Percentiles rank a stretch among this genome's conserved stretches.
Conservation (phyloP, 1,139 yeast species). For the Yamadazyma blattariae region DNA sequence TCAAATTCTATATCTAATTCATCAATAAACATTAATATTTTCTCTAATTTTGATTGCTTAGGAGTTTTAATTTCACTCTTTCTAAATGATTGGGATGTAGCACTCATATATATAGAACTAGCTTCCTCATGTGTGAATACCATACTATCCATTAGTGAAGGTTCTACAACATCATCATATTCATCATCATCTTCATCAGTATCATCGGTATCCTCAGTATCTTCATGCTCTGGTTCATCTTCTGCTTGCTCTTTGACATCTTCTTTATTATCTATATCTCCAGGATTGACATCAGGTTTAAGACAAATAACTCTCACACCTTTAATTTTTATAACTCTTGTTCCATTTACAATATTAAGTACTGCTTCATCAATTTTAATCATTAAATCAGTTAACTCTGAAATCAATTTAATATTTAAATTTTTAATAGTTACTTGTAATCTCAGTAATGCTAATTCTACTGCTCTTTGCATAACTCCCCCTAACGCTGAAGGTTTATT, state of each 20-base stretch:
- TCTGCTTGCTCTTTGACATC: conserved; percentile 9
- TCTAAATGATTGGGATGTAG: conserved; percentile 48
- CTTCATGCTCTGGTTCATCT: conserved; percentile 10
- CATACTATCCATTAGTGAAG: conserved; percentile 56
- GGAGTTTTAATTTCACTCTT: conserved; percentile 9
- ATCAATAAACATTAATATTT: conserved; percentile 31
- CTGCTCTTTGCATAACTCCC: conserved; percentile 59
- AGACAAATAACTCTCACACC: conserved; percentile 38
- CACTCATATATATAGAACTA: conserved; percentile 80
- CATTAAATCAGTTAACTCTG: conserved; percentile 48
- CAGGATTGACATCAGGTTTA: conserved; percentile 37
- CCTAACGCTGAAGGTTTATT: conserved; percentile 40
- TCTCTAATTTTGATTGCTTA: conserved; percentile 7
- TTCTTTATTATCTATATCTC: conserved; percentile 16
- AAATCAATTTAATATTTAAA: conserved; percentile 45
- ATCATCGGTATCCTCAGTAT: conserved; percentile 10
- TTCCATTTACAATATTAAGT: conserved; percentile 46
- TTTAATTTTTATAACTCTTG: conserved; percentile 36
- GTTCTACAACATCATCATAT: conserved; percentile 22
- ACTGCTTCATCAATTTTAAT: conserved; percentile 38
- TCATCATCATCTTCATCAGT: conserved; percentile 11
- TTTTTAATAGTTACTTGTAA: conserved; percentile 47
- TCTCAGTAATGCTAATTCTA: conserved; percentile 67
- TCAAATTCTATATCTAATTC: conserved; percentile 41
- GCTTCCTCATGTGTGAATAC: conserved; percentile 69